phyloP scores from a whole-genome alignment of 2,329 filamentous ascomycete species.

The Aureobasidium vineae region DNA sequence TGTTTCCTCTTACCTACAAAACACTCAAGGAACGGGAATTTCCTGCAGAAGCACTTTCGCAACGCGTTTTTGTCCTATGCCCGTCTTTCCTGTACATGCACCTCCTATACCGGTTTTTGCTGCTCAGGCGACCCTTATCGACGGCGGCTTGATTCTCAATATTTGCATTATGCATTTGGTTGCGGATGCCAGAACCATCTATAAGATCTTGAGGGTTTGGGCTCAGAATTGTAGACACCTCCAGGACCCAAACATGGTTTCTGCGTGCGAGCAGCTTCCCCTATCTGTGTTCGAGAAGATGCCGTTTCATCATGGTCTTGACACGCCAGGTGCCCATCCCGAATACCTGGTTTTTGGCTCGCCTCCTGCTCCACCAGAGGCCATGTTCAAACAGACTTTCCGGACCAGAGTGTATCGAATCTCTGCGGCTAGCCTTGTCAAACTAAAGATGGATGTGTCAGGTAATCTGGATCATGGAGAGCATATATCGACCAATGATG shows the following conservation, averaged over 20 bases:
- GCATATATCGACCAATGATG: background rate
- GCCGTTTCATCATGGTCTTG: background rate
- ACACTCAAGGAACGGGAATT: background rate
- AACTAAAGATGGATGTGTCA: background rate
- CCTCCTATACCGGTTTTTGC: background rate
- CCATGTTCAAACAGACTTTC: background rate
- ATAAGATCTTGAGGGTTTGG: background rate
- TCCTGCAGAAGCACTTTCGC: background rate
- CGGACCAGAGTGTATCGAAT: background rate
- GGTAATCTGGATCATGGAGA: background rate
- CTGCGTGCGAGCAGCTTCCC: background rate
- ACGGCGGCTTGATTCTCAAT: background rate
- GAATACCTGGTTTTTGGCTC: background rate
- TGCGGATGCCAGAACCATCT: background rate
- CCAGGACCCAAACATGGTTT: background rate
- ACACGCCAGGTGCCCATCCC: background rate
- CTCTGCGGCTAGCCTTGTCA: background rate
- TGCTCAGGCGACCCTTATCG: background rate
- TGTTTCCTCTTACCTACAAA: background rate
- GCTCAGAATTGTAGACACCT: background rate
- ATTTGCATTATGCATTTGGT: background rate
- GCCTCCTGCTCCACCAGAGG: background rate
- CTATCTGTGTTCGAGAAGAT: background rate
- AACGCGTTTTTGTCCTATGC: background rate
- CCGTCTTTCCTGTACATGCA: background rate